These are phyloP conservation scores for Leccinum incarnatum DNA, from an alignment of 768 basidiomycete species.

Conservation along the genomic window DNA sequence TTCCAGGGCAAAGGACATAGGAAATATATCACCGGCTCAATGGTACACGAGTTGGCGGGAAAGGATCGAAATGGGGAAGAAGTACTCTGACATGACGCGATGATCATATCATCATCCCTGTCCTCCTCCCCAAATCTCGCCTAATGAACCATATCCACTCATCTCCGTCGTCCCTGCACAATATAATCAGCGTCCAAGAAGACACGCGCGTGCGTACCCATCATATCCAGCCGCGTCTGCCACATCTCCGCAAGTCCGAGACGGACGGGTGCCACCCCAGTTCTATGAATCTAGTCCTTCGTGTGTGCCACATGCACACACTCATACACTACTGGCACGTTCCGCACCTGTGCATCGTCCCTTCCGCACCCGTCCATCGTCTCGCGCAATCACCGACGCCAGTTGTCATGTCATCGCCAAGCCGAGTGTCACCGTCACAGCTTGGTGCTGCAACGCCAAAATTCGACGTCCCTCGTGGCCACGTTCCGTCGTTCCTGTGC, in stretches of 20 bases:
- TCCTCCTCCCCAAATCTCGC: not conserved
- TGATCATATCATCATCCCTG: not conserved
- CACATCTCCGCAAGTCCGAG: not conserved
- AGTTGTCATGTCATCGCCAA: not conserved
- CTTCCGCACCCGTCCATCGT: not conserved
- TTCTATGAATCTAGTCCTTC: not conserved
- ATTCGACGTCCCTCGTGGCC: not conserved
- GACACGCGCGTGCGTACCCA: not conserved
- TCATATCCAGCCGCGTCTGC: not conserved
- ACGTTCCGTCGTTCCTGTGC: not conserved
- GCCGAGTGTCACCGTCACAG: not conserved
- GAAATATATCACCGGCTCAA: not conserved
- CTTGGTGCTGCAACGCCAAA: not conserved
- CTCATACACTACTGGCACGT: not conserved
- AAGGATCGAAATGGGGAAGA: not conserved
- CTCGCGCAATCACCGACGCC: not conserved
- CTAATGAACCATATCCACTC: not conserved
- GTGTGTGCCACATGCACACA: not conserved
- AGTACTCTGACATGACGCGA: not conserved
- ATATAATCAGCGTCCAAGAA: not conserved
- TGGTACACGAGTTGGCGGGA: not conserved
- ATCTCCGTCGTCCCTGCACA: conserved; percentile 1
- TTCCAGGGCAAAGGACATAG: not conserved
- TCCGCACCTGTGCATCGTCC: not conserved
- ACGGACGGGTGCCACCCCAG: not conserved